These are phyloP conservation scores for Hypoxylon rubiginosum DNA, from an alignment of 2,329 filamentous ascomycete species.

Conservation along the genomic window DNA sequence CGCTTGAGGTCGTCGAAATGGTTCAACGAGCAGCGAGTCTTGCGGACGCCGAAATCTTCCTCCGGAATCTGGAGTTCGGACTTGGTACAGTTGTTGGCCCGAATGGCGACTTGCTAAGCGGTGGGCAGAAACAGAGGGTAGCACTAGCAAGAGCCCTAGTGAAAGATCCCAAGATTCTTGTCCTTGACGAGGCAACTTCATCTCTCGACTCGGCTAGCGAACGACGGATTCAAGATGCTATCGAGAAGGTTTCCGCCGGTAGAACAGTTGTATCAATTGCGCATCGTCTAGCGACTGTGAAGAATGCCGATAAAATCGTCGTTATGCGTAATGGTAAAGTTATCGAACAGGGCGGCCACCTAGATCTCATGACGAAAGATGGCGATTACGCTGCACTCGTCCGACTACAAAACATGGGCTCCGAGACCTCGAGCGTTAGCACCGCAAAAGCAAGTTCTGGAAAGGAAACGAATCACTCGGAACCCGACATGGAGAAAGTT, in stretches of 20 bases:
- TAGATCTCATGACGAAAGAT: slow-evolving; percentile 63
- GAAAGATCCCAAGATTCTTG: slow-evolving; percentile 60
- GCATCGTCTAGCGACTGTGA: slow-evolving; percentile 71
- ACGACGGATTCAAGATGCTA: slow-evolving; percentile 57
- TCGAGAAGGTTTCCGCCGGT: slow-evolving; percentile 52
- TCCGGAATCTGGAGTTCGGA: slow-evolving; percentile 61
- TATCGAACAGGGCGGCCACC: slow-evolving; percentile 73
- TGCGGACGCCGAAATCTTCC: slow-evolving; percentile 68
- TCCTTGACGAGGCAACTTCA: slow-evolving; percentile 66
- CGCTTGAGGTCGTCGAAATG: slow-evolving; percentile 65
- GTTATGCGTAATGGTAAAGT: slow-evolving; percentile 72
- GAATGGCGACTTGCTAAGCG: slow-evolving; percentile 60
- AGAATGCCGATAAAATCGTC: slow-evolving; percentile 74
- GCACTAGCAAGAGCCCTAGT: slow-evolving; percentile 63
- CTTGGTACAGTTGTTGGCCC: slow-evolving; percentile 59
- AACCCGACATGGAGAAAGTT: slow-evolving; percentile 57
- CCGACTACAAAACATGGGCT: slow-evolving; percentile 52
- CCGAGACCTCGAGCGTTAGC: slow-evolving; percentile 52
- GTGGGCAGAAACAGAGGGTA: slow-evolving; percentile 64
- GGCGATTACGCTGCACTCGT: slow-evolving; percentile 52
- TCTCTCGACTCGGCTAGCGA: slow-evolving; percentile 65
- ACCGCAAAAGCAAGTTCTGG: slow-evolving; percentile 47
- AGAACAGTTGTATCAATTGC: slow-evolving; percentile 78
- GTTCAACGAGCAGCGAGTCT: slow-evolving; percentile 65
- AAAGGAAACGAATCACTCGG: slow-evolving; percentile 47